Evolutionary conservation across 2,329 filamentous ascomycete species (phyloP).

Genomic region (Lachnellula occidentalis): DNA sequence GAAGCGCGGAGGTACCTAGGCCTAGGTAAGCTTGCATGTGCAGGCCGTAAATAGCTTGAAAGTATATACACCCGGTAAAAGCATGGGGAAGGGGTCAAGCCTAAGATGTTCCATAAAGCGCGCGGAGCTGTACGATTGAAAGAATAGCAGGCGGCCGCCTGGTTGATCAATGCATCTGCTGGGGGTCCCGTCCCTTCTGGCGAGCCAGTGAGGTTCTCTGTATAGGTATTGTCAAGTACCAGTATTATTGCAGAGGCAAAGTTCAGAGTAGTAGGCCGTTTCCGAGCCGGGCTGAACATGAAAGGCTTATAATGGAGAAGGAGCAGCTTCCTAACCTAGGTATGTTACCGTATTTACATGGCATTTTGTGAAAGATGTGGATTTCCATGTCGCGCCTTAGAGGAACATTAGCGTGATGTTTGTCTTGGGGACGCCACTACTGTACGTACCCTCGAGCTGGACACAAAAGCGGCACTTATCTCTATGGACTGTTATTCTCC

Average conservation of each 20-base stretch:
- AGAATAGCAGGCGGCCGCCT: not conserved
- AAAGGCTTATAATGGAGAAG: not conserved
- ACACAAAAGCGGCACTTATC: too few relatives aligned
- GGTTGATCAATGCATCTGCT: not conserved
- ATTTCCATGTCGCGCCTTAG: not conserved
- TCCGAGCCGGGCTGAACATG: not conserved
- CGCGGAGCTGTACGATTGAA: not conserved
- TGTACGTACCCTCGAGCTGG: not conserved
- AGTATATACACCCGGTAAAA: not conserved
- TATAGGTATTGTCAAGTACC: not conserved
- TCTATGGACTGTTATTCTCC: too few relatives aligned
- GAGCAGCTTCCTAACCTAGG: not conserved
- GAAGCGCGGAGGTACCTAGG: constrained; percentile 3
- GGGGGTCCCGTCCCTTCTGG: not conserved
- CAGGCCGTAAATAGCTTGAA: not conserved
- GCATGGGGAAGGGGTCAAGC: not conserved
- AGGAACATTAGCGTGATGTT: not conserved
- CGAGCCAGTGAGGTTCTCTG: not conserved
- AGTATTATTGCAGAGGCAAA: not conserved
- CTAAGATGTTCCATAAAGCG: not conserved
- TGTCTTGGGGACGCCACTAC: not conserved
- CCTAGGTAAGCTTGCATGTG: not conserved
- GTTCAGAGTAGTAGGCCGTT: not conserved
- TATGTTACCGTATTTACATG: too few relatives aligned
- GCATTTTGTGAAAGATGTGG: not conserved